These are phyloP conservation scores for Penicillium frequentans DNA, from an alignment of 2,329 filamentous ascomycete species.

Conservation along the genomic window DNA sequence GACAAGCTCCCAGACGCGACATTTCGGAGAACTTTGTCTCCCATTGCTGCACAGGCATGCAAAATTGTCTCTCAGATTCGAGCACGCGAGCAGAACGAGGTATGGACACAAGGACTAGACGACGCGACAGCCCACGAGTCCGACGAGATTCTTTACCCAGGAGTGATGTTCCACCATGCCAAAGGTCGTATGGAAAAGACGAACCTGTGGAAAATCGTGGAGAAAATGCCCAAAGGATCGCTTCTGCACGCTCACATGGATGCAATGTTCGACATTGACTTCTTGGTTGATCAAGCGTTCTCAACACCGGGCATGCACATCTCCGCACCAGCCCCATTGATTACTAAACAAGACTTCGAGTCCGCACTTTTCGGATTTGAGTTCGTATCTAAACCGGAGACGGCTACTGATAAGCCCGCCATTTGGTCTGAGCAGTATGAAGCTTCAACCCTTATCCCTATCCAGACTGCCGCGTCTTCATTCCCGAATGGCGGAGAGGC, in stretches of 20 bases:
- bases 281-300: constrained; percentile 71
- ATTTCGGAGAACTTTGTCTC: constrained; percentile 61
- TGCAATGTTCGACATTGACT: constrained; percentile 87
- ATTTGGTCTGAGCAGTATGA: constrained; percentile 70
- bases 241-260: constrained; percentile 76
- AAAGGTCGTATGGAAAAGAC: constrained; percentile 84
- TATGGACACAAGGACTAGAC: constrained; percentile 76
- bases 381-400: constrained; percentile 52
- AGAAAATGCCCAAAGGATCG: constrained; percentile 80
- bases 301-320: constrained; percentile 73
- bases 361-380: constrained; percentile 62
- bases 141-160: constrained; percentile 70
- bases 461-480: constrained; percentile 64
- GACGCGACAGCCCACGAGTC: constrained; percentile 64
- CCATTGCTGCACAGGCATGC: constrained; percentile 74
- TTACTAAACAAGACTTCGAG: constrained; percentile 53
- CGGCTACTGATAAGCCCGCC: constrained; percentile 46
- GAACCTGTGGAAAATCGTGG: constrained; percentile 80
- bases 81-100: constrained; percentile 68
- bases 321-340: constrained; percentile 57
- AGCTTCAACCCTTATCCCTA: constrained; percentile 58
- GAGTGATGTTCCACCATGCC: constrained; percentile 90
- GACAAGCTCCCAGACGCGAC: constrained; percentile 23
- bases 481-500: constrained; percentile 71
- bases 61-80: constrained; percentile 79